phyloP scores from a whole-genome alignment of 2,329 filamentous ascomycete species.

The Colletotrichum truncatum region DNA sequence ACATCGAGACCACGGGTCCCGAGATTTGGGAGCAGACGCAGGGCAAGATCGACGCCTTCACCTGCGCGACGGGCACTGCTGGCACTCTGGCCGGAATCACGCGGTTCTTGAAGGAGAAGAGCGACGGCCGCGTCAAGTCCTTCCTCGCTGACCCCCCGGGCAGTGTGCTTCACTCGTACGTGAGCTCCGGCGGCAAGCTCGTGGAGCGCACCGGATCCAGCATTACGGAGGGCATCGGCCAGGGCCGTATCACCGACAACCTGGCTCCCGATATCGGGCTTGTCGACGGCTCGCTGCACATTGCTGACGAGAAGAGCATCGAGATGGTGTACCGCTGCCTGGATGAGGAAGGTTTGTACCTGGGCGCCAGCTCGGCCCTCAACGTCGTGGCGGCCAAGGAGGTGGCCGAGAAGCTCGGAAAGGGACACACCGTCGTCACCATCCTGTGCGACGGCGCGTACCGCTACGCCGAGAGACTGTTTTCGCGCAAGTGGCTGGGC shows the following conservation, averaged over 20 bases:
- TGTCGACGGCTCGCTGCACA: conserved; percentile 84
- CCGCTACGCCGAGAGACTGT: conserved; percentile 91
- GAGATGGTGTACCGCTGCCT: conserved; percentile 97
- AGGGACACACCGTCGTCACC: conserved; percentile 91
- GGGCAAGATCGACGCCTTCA: conserved; percentile 91
- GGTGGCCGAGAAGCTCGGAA: conserved; percentile 88
- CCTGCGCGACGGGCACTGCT: conserved; percentile 91
- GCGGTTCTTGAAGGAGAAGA: conserved; percentile 86
- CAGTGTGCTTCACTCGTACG: conserved; percentile 91
- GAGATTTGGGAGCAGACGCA: conserved; percentile 96
- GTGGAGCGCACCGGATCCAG: conserved; percentile 83
- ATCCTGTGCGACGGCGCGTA: conserved; percentile 97
- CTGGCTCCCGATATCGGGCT: conserved; percentile 84
- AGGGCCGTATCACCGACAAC: conserved; percentile 97
- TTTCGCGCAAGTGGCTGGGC: conserved; percentile 89
- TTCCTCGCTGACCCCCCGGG: conserved; percentile 96
- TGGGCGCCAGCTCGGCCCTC: conserved; percentile 91
- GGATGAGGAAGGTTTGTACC: conserved; percentile 94
- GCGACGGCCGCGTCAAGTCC: conserved; percentile 80
- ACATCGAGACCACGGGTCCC: conserved; percentile 95
- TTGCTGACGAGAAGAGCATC: conserved; percentile 93
- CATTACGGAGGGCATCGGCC: conserved; percentile 98
- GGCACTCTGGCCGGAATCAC: conserved; percentile 92
- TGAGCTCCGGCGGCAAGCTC: conserved; percentile 84
- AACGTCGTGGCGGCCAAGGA: conserved; percentile 97